These are phyloP conservation scores for Prunella vulgaris DNA, from an alignment of 257 asterid species.

Conservation along the genomic window DNA sequence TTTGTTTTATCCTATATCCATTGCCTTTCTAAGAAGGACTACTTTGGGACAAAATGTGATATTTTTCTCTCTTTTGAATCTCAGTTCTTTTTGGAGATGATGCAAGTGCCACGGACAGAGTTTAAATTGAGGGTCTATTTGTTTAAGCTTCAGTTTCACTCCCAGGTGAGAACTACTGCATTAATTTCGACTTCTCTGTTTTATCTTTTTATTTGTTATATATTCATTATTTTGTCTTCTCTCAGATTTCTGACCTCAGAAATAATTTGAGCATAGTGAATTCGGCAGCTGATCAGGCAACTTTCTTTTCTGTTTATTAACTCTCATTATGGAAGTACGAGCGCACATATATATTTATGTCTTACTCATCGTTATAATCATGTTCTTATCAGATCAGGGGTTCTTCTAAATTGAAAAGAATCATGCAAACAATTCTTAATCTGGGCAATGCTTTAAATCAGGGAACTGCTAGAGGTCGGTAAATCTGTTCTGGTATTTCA, in stretches of 20 bases:
- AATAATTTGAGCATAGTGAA: slow-evolving; percentile 62
- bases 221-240: slow-evolving; percentile 15
- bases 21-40: background rate
- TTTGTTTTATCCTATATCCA: slow-evolving; percentile 4
- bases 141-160: slow-evolving; percentile 72
- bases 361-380: slow-evolving; percentile 21
- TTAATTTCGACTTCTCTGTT: slow-evolving; percentile 11
- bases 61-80: slow-evolving; percentile 18
- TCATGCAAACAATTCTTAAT: slow-evolving; percentile 95
- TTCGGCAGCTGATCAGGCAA: slow-evolving; percentile 92
- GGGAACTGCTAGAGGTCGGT: slow-evolving; percentile 94
- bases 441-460: slow-evolving; percentile 93
- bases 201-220: background rate
- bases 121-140: slow-evolving; percentile 84
- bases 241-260: slow-evolving; percentile 83
- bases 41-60: slow-evolving; percentile 12
- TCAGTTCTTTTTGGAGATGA: slow-evolving; percentile 87
- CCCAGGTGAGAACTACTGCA: slow-evolving; percentile 56
- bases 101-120: slow-evolving; percentile 93
- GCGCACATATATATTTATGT: slow-evolving; percentile 8
- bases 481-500: slow-evolving; percentile 17
- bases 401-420: slow-evolving; percentile 77
- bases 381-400: slow-evolving; percentile 71
- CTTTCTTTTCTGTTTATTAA: slow-evolving; percentile 24
- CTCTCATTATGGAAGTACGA: slow-evolving; percentile 16